phyloP scores from a whole-genome alignment of 768 basidiomycete genomes.

The Candolleomyces efflorescens region DNA sequence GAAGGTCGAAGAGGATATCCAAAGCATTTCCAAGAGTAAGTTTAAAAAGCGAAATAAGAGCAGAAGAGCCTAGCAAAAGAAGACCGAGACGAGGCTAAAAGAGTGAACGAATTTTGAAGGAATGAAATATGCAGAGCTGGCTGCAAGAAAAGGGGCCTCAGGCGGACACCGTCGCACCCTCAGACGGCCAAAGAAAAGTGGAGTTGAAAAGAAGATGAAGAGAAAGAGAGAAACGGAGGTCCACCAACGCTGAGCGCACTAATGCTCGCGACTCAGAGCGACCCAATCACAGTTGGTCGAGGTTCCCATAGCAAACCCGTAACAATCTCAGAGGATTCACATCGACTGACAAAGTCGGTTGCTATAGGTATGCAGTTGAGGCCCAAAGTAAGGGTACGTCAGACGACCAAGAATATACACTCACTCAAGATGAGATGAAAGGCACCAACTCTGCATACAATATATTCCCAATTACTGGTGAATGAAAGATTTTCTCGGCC shows the following conservation, averaged over 20 bases:
- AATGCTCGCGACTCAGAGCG: neutral
- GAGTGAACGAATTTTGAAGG: neutral
- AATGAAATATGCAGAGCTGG: constrained; percentile 4
- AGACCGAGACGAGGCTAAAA: neutral
- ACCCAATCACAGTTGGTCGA: neutral
- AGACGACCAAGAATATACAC: neutral
- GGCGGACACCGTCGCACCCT: constrained; percentile 2
- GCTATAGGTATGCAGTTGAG: constrained; percentile 11
- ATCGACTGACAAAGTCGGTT: constrained; percentile 16
- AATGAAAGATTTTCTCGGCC: no score
- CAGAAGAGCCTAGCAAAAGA: neutral
- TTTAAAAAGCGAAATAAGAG: neutral
- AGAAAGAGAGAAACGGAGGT: neutral
- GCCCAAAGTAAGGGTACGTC: no score
- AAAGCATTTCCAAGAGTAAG: constrained; percentile 1
- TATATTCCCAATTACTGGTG: no score
- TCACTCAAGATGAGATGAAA: no score
- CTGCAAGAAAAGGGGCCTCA: constrained; percentile 4
- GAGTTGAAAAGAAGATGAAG: neutral
- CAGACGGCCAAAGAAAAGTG: neutral
- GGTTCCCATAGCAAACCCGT: neutral
- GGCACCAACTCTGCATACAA: no score
- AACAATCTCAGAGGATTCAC: neutral
- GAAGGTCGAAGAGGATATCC: neutral
- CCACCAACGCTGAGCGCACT: neutral